Conservation (phyloP, 2,329 filamentous ascomycete genomes). For the Pestalotiopsis fici region DNA sequence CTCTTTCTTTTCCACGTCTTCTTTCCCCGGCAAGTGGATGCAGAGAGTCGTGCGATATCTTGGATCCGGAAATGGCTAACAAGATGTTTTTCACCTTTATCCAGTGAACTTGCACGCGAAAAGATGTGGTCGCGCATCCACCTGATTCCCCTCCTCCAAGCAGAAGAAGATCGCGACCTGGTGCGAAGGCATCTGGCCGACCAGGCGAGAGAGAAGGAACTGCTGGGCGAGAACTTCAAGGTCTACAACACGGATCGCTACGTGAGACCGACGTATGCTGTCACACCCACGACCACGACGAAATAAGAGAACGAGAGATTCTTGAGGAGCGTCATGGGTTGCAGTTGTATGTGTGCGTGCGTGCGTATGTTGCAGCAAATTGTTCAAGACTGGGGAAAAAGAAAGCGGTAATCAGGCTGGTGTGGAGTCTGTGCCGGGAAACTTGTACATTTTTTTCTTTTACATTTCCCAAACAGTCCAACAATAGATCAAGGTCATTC, state of each 20-base stretch:
- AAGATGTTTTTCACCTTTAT: too few species aligned
- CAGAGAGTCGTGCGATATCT: too few species aligned
- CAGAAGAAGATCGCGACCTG: conserved; percentile 94
- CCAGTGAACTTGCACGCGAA: conserved; percentile 87
- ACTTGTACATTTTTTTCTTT: not conserved
- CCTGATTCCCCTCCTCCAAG: conserved; percentile 89
- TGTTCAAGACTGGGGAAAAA: not conserved
- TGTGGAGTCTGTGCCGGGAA: not conserved
- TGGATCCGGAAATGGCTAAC: too few species aligned
- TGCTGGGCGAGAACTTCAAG: conserved; percentile 80
- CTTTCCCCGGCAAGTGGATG: too few species aligned
- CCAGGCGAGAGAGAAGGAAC: conserved; percentile 84
- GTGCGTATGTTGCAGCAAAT: not conserved
- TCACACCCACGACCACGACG: conserved; percentile 61
- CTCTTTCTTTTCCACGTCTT: not conserved
- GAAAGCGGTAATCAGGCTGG: not conserved
- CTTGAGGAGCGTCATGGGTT: too few species aligned
- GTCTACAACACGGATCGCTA: conserved; percentile 88
- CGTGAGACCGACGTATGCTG: conserved; percentile 77
- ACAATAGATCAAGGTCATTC: not conserved
- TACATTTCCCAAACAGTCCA: not conserved
- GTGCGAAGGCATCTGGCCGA: conserved; percentile 85
- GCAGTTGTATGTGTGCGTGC: too few species aligned
- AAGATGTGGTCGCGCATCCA: conserved; percentile 99
- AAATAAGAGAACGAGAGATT: not conserved